phyloP scores from a whole-genome alignment of 164 flowering plant species.

The Stephania japonica region DNA sequence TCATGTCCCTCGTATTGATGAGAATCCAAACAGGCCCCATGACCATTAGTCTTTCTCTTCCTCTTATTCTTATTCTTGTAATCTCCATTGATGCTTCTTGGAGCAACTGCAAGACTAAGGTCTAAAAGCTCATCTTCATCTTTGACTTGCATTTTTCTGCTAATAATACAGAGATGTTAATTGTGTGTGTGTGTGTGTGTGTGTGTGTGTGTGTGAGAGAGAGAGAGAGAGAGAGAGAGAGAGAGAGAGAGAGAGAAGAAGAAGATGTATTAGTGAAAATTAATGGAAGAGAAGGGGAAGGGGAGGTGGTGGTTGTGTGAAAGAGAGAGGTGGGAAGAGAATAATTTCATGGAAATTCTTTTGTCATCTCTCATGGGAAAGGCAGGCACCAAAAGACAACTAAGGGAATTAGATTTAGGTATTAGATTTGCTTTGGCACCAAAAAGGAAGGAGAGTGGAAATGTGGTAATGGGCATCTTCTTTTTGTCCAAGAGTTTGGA shows the following conservation, averaged over 20 bases:
- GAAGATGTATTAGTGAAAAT: not conserved
- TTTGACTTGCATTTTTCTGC: conserved; percentile 20
- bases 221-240: too few relatives aligned
- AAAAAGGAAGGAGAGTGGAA: conserved; percentile 4
- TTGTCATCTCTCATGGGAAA: conserved; percentile 7
- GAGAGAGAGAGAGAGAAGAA: too few relatives aligned
- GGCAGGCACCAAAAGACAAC: conserved; percentile 9
- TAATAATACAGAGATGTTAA: too few relatives aligned
- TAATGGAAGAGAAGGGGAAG: not conserved
- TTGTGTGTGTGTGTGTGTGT: too few relatives aligned
- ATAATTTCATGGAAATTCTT: conserved; percentile 11
- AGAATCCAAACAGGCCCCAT: conserved; percentile 6
- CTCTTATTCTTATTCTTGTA: conserved; percentile 11
- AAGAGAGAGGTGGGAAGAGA: not conserved
- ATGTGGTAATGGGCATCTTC: conserved; percentile 2
- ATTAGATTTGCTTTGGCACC: not conserved
- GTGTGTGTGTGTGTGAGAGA: too few relatives aligned
- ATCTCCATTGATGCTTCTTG: conserved; percentile 5
- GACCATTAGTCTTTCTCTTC: conserved; percentile 16
- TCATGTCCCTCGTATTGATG: conserved; percentile 25
- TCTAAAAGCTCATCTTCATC: conserved; percentile 41
- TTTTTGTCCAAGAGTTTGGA: not conserved
- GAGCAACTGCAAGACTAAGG: conserved; percentile 39
- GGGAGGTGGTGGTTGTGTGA: not conserved
- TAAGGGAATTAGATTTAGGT: not conserved